A percentile compares a stretch with the other conserved stretches of the same genome.
phyloP scores from a whole-genome alignment of 805 yeast species.

The Kregervanrija pseudodelftensis region DNA sequence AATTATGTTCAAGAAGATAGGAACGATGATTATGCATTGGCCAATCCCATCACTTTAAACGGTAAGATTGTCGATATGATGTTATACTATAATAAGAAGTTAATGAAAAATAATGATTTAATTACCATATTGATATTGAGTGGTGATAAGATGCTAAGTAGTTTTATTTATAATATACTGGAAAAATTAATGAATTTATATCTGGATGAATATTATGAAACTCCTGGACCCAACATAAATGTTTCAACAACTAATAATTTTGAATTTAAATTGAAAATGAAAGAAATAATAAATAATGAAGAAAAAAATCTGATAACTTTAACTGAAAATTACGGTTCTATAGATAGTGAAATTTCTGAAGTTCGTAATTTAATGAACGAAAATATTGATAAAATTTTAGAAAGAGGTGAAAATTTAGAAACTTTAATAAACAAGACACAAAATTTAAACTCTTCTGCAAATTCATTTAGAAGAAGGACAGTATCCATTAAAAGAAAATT shows the following conservation, averaged over 20 bases:
- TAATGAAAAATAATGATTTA: slow-evolving; percentile 37
- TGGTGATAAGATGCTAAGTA: slow-evolving; percentile 36
- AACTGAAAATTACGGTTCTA: slow-evolving; percentile 27
- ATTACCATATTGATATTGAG: slow-evolving; percentile 45
- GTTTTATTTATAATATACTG: slow-evolving; percentile 39
- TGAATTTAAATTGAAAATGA: slow-evolving; percentile 51
- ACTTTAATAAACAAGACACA: slow-evolving; percentile 74
- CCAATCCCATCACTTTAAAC: slow-evolving; percentile 15
- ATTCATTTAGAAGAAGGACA: slow-evolving; percentile 64
- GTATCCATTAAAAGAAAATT: slow-evolving; percentile 52
- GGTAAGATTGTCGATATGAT: slow-evolving; percentile 19
- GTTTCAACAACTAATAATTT: slow-evolving; percentile 31
- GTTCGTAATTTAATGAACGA: slow-evolving; percentile 65
- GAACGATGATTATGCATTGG: slow-evolving; percentile 21
- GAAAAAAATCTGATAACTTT: slow-evolving; percentile 39
- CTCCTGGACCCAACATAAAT: slow-evolving; percentile 9
- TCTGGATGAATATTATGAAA: slow-evolving; percentile 15
- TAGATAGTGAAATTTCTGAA: slow-evolving; percentile 50
- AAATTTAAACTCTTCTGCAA: slow-evolving; percentile 57
- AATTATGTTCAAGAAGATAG: slow-evolving; percentile 36
- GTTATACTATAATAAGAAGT: slow-evolving; percentile 44
- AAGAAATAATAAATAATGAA: slow-evolving; percentile 47
- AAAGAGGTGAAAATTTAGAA: slow-evolving; percentile 72
- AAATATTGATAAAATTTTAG: slow-evolving; percentile 62
- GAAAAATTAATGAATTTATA: slow-evolving; percentile 47